These are phyloP conservation scores for Brasenia schreberi DNA, from an alignment of 164 flowering plant genomes.

Conservation along the genomic window DNA sequence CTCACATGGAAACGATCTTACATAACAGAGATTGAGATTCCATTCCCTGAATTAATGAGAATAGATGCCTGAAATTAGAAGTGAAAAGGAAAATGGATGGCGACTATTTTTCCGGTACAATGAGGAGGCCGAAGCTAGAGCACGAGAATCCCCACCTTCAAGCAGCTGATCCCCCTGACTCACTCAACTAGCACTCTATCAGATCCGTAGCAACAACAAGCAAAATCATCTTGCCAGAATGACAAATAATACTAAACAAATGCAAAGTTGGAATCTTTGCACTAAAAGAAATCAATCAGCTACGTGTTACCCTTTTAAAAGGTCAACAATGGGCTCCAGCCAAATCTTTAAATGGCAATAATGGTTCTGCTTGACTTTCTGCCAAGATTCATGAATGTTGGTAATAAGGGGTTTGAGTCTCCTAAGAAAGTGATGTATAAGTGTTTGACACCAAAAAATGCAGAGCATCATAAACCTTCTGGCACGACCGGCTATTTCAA, in stretches of 20 bases:
- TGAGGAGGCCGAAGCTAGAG: constrained; percentile 4
- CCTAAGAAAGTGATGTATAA: neutral
- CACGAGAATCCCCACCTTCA: constrained; percentile 88
- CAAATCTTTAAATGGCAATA: no score
- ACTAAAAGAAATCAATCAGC: neutral
- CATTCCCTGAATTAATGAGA: neutral
- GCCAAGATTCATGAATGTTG: neutral
- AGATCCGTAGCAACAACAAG: constrained; percentile 28
- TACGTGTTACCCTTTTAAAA: neutral
- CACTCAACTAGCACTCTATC: constrained; percentile 69
- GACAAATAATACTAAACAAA: neutral
- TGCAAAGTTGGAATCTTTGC: neutral
- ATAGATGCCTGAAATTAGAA: neutral
- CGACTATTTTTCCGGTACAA: neutral
- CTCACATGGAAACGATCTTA: neutral
- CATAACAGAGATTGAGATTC: neutral
- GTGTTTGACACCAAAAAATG: no score
- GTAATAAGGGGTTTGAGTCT: neutral
- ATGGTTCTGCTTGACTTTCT: no score
- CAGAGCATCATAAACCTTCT: no score
- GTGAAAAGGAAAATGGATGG: neutral
- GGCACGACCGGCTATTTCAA: no score
- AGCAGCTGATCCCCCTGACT: constrained; percentile 83
- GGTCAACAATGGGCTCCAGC: neutral
- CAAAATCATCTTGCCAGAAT: neutral